Evolutionary conservation across 2,329 filamentous ascomycete species (phyloP), one percentile per base, ranked within the genome.

Genomic region (Lasiodiplodia sp.): DNA sequence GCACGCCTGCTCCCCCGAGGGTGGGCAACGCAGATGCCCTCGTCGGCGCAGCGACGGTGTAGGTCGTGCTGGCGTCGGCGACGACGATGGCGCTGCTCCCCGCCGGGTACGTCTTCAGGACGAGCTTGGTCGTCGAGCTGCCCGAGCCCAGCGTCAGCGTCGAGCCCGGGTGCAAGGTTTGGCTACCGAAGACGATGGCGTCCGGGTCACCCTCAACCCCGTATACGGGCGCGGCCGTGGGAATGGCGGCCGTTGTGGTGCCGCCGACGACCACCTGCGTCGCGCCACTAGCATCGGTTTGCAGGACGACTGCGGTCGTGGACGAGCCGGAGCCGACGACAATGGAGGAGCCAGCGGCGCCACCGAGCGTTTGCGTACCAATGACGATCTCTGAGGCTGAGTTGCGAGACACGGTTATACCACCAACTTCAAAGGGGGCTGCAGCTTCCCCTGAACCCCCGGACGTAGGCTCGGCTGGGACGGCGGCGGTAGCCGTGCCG

Each of bases 141-240:
- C 72, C 74, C 4, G 69, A 68, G 14, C 74, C 73, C 11, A 78
- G 40, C 4, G 70, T 72, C 8, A 74, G 77, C 0, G 75, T 75
- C 3, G 78, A 69, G 28, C 76, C 76, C 28, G 72, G 73, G 5
- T 75, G 73, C 16, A 78, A 72, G 0, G 65, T 60, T 23, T 52
- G 55, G 44, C 44, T 57, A 16, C 37, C 44, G 44, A 53, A n/a
- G 14, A 62, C 23, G 28, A 60, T 18, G 7, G 25, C 12, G 23
- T 56, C 60, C 31, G 31, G 31, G 14, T 21, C 53, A n/a, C 21
- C 52, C 25, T 44, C 55, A 18, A 6, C 44, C 18, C 25, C 64
- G 14, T 40, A n/a, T 23, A 18, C 8, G 55, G 47, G 7, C 7
- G 34, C 21, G 12, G 11, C 38, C 10, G 66, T 2, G 12, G 55